Evolutionary conservation across 306 rosid species (phyloP).

Genomic region (Quercus berberidifolia): DNA sequence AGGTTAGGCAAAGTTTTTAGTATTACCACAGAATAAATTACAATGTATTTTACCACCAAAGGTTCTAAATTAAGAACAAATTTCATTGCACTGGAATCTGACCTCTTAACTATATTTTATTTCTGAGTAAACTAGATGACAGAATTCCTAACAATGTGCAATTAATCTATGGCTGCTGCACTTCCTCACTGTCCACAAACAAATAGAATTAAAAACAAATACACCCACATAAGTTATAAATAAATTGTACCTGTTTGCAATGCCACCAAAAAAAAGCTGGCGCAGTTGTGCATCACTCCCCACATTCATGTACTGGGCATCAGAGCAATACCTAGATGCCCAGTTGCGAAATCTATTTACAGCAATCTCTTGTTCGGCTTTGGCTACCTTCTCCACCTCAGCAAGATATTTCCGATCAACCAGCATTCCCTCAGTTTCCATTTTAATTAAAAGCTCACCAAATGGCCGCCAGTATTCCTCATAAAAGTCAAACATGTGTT

Average conservation of each 20-base stretch:
- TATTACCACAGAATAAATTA: not conserved
- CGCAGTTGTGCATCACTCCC: conserved; percentile 94
- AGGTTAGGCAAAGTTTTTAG: not conserved
- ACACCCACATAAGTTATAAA: conserved; percentile 3
- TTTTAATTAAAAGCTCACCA: conserved; percentile 79
- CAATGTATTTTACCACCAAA: not conserved
- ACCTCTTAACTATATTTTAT: not conserved
- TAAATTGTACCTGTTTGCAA: conserved; percentile 55
- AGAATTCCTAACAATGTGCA: not conserved
- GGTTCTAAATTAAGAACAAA: not conserved
- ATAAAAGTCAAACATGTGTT: conserved; percentile 79
- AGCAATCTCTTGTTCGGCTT: conserved; percentile 77
- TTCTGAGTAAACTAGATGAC: not conserved
- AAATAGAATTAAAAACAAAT: conserved; percentile 6
- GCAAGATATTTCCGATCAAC: conserved; percentile 83
- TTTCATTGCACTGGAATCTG: not conserved
- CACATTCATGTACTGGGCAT: conserved; percentile 88
- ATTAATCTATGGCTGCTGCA: not conserved
- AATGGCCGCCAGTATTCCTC: conserved; percentile 84
- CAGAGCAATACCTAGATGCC: conserved; percentile 80
- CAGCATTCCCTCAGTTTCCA: conserved; percentile 97
- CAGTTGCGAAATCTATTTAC: conserved; percentile 78
- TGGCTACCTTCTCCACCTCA: conserved; percentile 83
- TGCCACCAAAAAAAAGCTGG: conserved; percentile 87
- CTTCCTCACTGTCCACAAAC: not conserved